Evolutionary conservation across 495 filamentous ascomycete species (phyloP).

Genomic region (Aspergillus diversus): DNA sequence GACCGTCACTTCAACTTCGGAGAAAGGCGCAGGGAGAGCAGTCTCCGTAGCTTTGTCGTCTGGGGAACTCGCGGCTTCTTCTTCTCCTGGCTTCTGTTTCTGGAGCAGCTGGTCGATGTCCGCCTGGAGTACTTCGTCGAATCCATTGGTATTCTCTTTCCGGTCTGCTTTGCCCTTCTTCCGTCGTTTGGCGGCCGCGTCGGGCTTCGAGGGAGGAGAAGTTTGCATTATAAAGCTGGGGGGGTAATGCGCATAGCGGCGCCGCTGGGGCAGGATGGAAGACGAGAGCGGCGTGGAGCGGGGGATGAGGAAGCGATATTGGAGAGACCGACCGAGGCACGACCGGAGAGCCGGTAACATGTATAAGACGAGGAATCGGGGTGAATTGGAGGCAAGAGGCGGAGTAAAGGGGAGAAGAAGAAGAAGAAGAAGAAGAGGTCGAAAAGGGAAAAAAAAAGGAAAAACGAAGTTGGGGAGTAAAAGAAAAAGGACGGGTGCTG

Average conservation of each 20-base stretch:
- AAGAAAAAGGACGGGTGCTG: constrained; percentile 23
- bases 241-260: constrained; percentile 26
- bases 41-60: constrained; percentile 26
- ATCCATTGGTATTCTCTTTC: constrained; percentile 41
- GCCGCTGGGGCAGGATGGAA: constrained; percentile 13
- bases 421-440: constrained; percentile 19
- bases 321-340: constrained; percentile 15
- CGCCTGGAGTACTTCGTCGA: constrained; percentile 73
- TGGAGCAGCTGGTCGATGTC: constrained; percentile 69
- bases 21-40: constrained; percentile 65
- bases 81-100: constrained; percentile 45
- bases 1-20: constrained; percentile 79
- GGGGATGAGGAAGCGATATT: constrained; percentile 10
- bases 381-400: background rate
- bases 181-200: constrained; percentile 48
- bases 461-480: constrained; percentile 1
- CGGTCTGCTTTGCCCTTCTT: constrained; percentile 55
- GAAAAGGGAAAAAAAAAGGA: background rate
- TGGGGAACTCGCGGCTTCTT: constrained; percentile 10
- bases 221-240: constrained; percentile 33
- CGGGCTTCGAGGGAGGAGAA: constrained; percentile 29
- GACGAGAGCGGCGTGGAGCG: constrained; percentile 9
- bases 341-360: constrained; percentile 15
- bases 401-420: constrained; percentile 8
- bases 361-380: constrained; percentile 15